Evolutionary conservation across 2,329 filamentous ascomycete genomes (phyloP), one percentile per base, ranked within the genome.

Genomic region (Apiospora arundinis): DNA sequence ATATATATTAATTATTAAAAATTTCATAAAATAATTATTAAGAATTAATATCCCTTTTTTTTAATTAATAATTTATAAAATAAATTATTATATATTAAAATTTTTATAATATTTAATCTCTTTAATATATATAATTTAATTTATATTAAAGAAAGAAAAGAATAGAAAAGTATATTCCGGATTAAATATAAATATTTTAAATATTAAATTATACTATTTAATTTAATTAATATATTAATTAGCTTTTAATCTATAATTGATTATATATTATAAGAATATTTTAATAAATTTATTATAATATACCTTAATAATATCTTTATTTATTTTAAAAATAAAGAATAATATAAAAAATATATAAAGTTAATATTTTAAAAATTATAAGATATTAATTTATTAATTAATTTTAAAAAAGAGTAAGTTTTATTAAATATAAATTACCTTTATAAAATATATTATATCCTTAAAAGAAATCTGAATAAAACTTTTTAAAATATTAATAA

Each of bases 351-450:
- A n/a, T 18, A 32, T 7, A 18, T 63, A 63, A 63, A 63, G 11
- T 32, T 63, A 32, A 63, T 63, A 63, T 4, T 32, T 63, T 63
- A 63, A 37, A 18, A 18, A 63, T 18, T 63, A 63, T 44, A 45
- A 32, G 23, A 70, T 11, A 14, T 9, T 37, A n/a, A 66, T 6
- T 28, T 70, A 12, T 68, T 78, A n/a, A 42, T 75, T 18, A 72
- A 75, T 21, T 74, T 25, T 74, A 45, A 71, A 75, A 8, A 81
- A 81, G 73, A 81, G 69, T 72, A 63, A 77, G 52, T 81, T 63
- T 6, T 25, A 56, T 16, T 1, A 56, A 25, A 16, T 4, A 32
- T 25, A 2, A 25, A 16, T 56, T 25, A 56, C 8, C 11, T 56
- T 56, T 16, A 11, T 56, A 25, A 21, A 16, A 23, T 56, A 56